Evolutionary conservation across 257 asterid species (phyloP).

Genomic region (Nemophila menziesii): DNA sequence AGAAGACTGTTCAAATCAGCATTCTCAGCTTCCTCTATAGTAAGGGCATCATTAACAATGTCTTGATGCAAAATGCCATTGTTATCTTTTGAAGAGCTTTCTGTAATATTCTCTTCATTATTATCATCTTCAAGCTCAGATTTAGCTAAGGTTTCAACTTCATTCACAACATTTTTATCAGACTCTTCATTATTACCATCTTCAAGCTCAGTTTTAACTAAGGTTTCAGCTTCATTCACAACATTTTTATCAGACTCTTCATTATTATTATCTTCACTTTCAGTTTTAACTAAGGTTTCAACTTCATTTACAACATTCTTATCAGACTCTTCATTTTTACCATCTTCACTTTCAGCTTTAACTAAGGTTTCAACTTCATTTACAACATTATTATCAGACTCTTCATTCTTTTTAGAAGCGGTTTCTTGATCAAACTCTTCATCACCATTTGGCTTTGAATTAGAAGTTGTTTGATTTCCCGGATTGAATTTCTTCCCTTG

Average conservation of each 20-base stretch:
- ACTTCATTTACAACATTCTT: conserved; percentile 18
- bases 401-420: conserved; percentile 16
- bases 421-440: conserved; percentile 26
- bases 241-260: conserved; percentile 24
- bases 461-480: conserved; percentile 29
- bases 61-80: conserved; percentile 20
- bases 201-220: too few species aligned
- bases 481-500: conserved; percentile 40
- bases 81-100: conserved; percentile 17
- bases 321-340: conserved; percentile 21
- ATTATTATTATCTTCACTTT: conserved; percentile 10
- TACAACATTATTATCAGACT: conserved; percentile 24
- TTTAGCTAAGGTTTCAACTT: too few species aligned
- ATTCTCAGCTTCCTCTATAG: conserved; percentile 19
- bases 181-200: conserved; percentile 25
- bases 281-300: conserved; percentile 20
- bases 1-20: conserved; percentile 20
- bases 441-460: conserved; percentile 25
- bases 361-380: conserved; percentile 16
- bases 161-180: too few species aligned
- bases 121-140: too few species aligned
- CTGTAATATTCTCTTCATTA: conserved; percentile 25
- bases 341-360: conserved; percentile 13
- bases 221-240: too few species aligned
- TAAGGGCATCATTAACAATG: conserved; percentile 18